Percentiles rank a stretch among this genome's conserved stretches.
Evolutionary conservation across 2,329 filamentous ascomycete species (phyloP).

Genomic region (Scopulariopsis brevicaulis): DNA sequence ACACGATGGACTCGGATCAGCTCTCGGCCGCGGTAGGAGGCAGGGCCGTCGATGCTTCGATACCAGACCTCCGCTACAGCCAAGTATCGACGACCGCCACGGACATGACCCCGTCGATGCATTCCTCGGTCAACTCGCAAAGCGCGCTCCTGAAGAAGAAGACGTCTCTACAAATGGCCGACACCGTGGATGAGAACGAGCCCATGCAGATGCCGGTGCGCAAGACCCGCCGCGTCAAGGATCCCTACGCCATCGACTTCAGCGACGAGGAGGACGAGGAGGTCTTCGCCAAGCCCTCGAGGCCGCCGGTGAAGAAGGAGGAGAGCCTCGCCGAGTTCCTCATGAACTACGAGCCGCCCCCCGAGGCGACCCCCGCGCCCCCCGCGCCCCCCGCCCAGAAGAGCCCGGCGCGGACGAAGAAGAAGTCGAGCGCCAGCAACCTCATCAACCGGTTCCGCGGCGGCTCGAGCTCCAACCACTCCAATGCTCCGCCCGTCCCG

Average conservation of each 20-base stretch:
- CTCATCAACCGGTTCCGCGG: conserved; percentile 47
- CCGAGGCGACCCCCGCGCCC: conserved; percentile 25
- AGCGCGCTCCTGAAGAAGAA: conserved; percentile 51
- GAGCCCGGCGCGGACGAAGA: conserved; percentile 33
- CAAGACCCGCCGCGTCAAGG: conserved; percentile 67
- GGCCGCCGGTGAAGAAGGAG: conserved; percentile 34
- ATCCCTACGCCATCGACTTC: conserved; percentile 88
- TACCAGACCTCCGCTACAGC: conserved; percentile 44
- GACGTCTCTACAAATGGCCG: conserved; percentile 17
- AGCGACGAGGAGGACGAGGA: conserved; percentile 58
- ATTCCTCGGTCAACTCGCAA: conserved; percentile 63
- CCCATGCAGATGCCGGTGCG: conserved; percentile 50
- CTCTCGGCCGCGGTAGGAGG: conserved; percentile 43
- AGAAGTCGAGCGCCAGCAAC: conserved; percentile 52
- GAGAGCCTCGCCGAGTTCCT: conserved; percentile 68
- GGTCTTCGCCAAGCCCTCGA: conserved; percentile 23
- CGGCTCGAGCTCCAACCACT: conserved; percentile 18
- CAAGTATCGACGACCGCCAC: conserved; percentile 45
- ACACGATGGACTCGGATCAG: conserved; percentile 79
- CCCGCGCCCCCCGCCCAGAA: conserved; percentile 21
- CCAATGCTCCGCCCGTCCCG: conserved; percentile 13
- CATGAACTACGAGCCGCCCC: conserved; percentile 55
- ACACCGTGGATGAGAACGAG: conserved; percentile 31
- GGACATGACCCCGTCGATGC: conserved; percentile 43
- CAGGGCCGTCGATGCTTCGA: conserved; percentile 43